Evolutionary conservation across 176 grass and related monocot species (phyloP).

Genomic region (Melocanna baccifera): DNA sequence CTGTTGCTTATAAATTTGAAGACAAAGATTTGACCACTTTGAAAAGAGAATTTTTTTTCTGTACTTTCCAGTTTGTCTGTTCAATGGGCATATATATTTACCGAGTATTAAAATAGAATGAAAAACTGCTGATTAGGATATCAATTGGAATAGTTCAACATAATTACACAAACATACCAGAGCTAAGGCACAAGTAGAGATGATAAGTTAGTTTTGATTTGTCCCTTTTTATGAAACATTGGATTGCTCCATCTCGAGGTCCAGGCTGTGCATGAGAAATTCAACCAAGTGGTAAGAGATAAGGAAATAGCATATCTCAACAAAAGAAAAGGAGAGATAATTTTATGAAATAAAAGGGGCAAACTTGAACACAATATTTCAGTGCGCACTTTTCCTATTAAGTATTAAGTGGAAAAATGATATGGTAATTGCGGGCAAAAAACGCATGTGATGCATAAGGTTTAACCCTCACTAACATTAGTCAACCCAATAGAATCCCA

Average conservation of each 20-base stretch:
- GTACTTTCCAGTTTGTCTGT: not conserved
- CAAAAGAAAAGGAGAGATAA: not conserved
- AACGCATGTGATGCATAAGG: not conserved
- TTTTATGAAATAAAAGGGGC: not conserved
- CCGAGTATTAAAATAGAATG: not conserved
- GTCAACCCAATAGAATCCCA: not conserved
- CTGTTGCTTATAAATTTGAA: not conserved
- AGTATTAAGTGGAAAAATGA: not conserved
- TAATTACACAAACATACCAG: slow-evolving; percentile 45
- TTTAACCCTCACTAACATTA: not conserved
- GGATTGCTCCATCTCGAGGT: slow-evolving; percentile 69
- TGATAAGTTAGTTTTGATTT: slow-evolving; percentile 80
- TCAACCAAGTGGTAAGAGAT: slow-evolving; percentile 14
- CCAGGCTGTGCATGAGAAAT: slow-evolving; percentile 58
- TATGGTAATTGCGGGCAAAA: not conserved
- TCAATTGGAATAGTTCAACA: not conserved
- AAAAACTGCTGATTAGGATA: not conserved
- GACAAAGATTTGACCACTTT: not conserved
- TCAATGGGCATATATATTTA: not conserved
- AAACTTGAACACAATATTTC: slow-evolving; percentile 2
- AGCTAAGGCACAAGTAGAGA: slow-evolving; percentile 82
- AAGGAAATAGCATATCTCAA: slow-evolving; percentile 7
- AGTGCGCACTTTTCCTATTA: not conserved
- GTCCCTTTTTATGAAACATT: slow-evolving; percentile 90
- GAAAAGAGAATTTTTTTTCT: not conserved